These are phyloP conservation scores for Fusarium secorum DNA, from an alignment of 2,329 filamentous ascomycete species.

Conservation along the genomic window DNA sequence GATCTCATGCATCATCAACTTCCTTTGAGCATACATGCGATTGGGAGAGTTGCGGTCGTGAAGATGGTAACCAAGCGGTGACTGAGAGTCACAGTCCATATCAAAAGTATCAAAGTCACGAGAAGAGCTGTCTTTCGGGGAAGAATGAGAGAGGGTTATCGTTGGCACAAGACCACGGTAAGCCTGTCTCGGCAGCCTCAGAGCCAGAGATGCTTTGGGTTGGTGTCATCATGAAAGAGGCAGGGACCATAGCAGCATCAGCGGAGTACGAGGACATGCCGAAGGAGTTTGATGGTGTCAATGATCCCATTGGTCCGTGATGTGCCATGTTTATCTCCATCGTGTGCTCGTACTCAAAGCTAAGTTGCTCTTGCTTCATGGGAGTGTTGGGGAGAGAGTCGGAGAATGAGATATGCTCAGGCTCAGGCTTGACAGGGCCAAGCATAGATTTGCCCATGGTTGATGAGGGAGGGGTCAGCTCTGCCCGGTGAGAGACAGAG, in stretches of 20 bases:
- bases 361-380: slow-evolving; percentile 48
- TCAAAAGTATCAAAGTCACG: slow-evolving; percentile 47
- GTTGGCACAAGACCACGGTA: slow-evolving; percentile 51
- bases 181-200: slow-evolving; percentile 48
- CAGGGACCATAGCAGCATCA: slow-evolving; percentile 43
- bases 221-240: slow-evolving; percentile 52
- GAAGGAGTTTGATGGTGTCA: slow-evolving; percentile 50
- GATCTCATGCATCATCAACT: slow-evolving; percentile 52
- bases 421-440: slow-evolving; percentile 45
- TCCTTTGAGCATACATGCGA: slow-evolving; percentile 48
- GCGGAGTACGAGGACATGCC: slow-evolving; percentile 49
- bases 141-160: slow-evolving; percentile 54
- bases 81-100: slow-evolving; percentile 48
- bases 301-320: slow-evolving; percentile 47
- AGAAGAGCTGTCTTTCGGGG: slow-evolving; percentile 44
- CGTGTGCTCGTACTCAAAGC: slow-evolving; percentile 51
- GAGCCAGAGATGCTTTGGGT: slow-evolving; percentile 51
- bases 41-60: slow-evolving; percentile 46
- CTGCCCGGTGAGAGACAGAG: slow-evolving; percentile 39
- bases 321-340: slow-evolving; percentile 48
- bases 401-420: slow-evolving; percentile 45
- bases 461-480: slow-evolving; percentile 49
- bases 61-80: slow-evolving; percentile 45
- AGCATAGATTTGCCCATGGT: slow-evolving; percentile 48
- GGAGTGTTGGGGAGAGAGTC: slow-evolving; percentile 48